Percentiles rank a stretch among this genome's conserved stretches.
Evolutionary conservation across 1,284 basidiomycete species (phyloP).

Genomic region (Rhodotorula glutinis): DNA sequence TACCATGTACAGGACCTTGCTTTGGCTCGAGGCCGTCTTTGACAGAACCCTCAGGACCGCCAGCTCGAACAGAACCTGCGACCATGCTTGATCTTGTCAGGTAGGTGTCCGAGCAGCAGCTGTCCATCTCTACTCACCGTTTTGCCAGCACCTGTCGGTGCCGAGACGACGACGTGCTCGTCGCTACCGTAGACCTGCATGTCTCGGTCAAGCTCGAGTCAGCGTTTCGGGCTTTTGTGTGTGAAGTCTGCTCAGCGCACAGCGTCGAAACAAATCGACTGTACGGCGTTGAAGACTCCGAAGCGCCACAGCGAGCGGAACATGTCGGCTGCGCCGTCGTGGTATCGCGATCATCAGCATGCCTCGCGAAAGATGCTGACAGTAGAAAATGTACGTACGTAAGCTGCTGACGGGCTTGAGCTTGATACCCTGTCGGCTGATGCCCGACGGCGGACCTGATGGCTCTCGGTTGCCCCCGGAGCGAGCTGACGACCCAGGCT

Average conservation of each 20-base stretch:
- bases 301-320: constrained; percentile 81
- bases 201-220: not conserved
- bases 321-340: constrained; percentile 66
- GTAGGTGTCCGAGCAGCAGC: constrained; percentile 11
- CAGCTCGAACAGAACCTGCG: constrained; percentile 77
- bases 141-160: constrained; percentile 89
- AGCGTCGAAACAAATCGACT: constrained; percentile 73
- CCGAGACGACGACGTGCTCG: constrained; percentile 70
- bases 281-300: constrained; percentile 82
- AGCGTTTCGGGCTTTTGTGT: too few species aligned
- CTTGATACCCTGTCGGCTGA: constrained; percentile 7
- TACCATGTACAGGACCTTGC: constrained; percentile 78
- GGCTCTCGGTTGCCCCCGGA: not conserved
- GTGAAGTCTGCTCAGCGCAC: constrained; percentile 52
- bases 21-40: constrained; percentile 47
- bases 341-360: not conserved
- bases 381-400: too few species aligned
- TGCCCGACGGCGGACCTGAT: not conserved
- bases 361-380: constrained; percentile 30
- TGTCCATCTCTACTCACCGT: constrained; percentile 51
- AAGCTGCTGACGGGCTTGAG: constrained; percentile 23
- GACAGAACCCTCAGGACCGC: constrained; percentile 75
- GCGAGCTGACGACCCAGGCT: constrained; percentile 3
- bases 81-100: constrained; percentile 29
- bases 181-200: constrained; percentile 62